phyloP scores from a whole-genome alignment of 2,329 filamentous ascomycete genomes.

The Arachnomyces sp. region DNA sequence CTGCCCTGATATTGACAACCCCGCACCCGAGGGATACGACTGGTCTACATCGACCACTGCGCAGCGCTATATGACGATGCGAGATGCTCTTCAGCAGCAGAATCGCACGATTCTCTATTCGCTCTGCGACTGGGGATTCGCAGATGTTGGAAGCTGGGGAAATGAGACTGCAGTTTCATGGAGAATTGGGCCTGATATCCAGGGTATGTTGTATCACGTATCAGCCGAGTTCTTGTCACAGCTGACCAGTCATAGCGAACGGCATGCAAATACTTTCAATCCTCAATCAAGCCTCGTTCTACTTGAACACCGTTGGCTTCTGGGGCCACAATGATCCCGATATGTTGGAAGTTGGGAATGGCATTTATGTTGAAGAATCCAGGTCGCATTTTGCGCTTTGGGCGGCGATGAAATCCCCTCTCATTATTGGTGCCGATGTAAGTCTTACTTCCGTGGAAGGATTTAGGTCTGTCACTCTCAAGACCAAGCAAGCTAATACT shows the following conservation, averaged over 20 bases:
- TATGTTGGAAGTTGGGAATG: slow-evolving; percentile 47
- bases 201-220: too few species aligned
- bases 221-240: too few species aligned
- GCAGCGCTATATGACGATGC: slow-evolving; percentile 43
- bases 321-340: slow-evolving; percentile 47
- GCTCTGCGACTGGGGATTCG: slow-evolving; percentile 49
- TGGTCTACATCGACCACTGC: slow-evolving; percentile 43
- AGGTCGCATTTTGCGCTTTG: slow-evolving; percentile 47
- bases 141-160: slow-evolving; percentile 45
- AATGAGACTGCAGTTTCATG: slow-evolving; percentile 42
- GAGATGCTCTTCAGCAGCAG: slow-evolving; percentile 41
- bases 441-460: neutral
- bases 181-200: slow-evolving; percentile 32
- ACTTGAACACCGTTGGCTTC: slow-evolving; percentile 39
- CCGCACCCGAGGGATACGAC: slow-evolving; percentile 44
- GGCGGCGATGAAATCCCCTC: slow-evolving; percentile 44
- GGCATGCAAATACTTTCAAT: slow-evolving; percentile 33
- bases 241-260: slow-evolving; percentile 12
- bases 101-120: slow-evolving; percentile 44
- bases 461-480: too few species aligned
- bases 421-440: slow-evolving; percentile 42
- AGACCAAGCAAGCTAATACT: slow-evolving; percentile 5
- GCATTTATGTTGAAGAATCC: slow-evolving; percentile 39
- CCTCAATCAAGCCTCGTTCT: slow-evolving; percentile 44
- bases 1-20: slow-evolving; percentile 26